These are phyloP conservation scores for Fusarium fujikuroi DNA, from an alignment of 2,329 filamentous ascomycete species.

Conservation along the genomic window DNA sequence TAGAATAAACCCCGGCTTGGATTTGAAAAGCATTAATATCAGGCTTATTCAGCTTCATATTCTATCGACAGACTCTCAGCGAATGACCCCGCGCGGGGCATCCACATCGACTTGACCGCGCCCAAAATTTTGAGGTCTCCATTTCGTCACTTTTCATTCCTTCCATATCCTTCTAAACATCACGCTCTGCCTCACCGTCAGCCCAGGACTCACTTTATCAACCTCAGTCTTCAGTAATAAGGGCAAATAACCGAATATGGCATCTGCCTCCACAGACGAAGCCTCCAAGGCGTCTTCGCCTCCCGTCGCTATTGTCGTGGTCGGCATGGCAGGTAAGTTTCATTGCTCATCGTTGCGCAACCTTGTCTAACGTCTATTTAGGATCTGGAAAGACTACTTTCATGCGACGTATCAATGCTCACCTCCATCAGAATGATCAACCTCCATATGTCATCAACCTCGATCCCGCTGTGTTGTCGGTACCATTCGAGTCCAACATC, in stretches of 20 bases:
- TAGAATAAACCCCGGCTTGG: rapidly evolving
- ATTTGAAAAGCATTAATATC: neutral
- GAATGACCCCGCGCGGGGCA: constrained; percentile 46
- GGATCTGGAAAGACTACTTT: constrained; percentile 99
- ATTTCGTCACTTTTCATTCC: constrained; percentile 37
- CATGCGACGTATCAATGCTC: constrained; percentile 96
- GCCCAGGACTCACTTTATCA: neutral
- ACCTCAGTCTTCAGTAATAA: neutral
- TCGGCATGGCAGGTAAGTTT: constrained; percentile 89
- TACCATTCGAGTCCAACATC: constrained; percentile 97
- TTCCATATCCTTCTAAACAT: neutral
- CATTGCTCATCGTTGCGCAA: neutral
- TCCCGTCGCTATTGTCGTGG: constrained; percentile 87
- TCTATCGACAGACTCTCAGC: constrained; percentile 23
- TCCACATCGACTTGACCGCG: constrained; percentile 25
- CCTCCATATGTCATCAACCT: constrained; percentile 97
- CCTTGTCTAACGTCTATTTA: constrained; percentile 45
- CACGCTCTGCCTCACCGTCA: neutral
- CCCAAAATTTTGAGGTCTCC: constrained; percentile 41
- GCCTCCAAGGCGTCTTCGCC: constrained; percentile 50
- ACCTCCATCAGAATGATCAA: constrained; percentile 83
- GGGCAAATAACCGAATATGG: constrained; percentile 41
- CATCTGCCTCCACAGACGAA: constrained; percentile 48
- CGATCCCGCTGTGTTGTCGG: constrained; percentile 91
- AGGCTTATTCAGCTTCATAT: constrained; percentile 25